These are phyloP conservation scores for Leccinellum luteum DNA, from an alignment of 768 basidiomycete species.

Conservation along the genomic window DNA sequence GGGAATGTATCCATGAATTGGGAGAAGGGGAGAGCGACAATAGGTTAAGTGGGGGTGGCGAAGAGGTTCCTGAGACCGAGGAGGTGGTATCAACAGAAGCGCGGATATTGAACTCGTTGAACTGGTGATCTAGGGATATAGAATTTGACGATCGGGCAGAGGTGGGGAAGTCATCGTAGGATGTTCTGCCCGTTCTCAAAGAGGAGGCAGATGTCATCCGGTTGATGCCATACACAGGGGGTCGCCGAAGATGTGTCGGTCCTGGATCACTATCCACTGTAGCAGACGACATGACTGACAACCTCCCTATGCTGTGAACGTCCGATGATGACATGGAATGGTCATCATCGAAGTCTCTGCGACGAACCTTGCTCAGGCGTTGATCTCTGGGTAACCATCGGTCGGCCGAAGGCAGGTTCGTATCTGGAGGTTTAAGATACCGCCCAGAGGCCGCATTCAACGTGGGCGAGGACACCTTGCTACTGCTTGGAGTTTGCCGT, in stretches of 20 bases:
- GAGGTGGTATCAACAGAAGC: conserved; percentile 63
- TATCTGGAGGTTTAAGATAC: conserved; percentile 42
- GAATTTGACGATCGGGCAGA: conserved; percentile 81
- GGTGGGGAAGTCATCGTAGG: conserved; percentile 68
- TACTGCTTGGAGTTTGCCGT: conserved; percentile 51
- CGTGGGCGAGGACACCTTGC: conserved; percentile 44
- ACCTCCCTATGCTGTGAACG: conserved; percentile 67
- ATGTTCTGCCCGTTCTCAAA: conserved; percentile 52
- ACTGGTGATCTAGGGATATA: conserved; percentile 70
- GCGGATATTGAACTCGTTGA: conserved; percentile 72
- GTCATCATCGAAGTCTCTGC: conserved; percentile 85
- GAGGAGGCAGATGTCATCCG: conserved; percentile 78
- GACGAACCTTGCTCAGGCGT: conserved; percentile 71
- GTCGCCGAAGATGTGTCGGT: conserved; percentile 62
- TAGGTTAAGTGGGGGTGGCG: conserved; percentile 74
- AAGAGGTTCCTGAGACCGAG: conserved; percentile 60
- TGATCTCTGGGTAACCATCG: conserved; percentile 54
- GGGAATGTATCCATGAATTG: conserved; percentile 53
- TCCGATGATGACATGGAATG: conserved; percentile 91
- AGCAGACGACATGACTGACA: conserved; percentile 78
- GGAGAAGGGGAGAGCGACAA: conserved; percentile 68
- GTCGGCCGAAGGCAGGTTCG: conserved; percentile 35
- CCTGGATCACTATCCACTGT: conserved; percentile 89
- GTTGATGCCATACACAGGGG: conserved; percentile 62
- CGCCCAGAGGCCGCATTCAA: conserved; percentile 62